Evolutionary conservation across 768 basidiomycete genomes (phyloP).

Genomic region (Mycena latifolia): DNA sequence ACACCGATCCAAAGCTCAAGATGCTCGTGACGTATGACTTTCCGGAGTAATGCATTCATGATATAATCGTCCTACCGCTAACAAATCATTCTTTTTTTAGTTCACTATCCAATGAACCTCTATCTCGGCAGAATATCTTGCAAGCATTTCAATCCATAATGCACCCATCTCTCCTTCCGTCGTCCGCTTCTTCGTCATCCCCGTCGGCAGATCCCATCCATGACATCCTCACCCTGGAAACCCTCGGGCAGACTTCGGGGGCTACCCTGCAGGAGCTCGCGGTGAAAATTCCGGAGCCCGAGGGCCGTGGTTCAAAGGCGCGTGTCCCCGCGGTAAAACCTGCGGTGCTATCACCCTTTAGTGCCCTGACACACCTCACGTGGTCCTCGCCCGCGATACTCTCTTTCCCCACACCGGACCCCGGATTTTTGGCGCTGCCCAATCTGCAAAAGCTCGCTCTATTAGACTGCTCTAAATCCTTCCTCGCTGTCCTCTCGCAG

Average conservation of each 20-base stretch:
- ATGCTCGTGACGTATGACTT: neutral
- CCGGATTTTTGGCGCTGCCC: neutral
- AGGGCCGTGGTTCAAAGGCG: neutral
- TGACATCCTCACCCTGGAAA: neutral
- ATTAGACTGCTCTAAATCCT: neutral
- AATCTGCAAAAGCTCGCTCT: neutral
- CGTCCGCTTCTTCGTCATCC: neutral
- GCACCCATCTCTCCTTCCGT: neutral
- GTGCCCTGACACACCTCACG: neutral
- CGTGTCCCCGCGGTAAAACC: neutral
- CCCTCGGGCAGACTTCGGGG: neutral
- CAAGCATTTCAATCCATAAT: too few relatives aligned
- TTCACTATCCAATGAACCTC: too few relatives aligned
- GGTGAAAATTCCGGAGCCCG: neutral
- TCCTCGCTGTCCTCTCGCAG: neutral
- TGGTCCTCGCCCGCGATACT: neutral
- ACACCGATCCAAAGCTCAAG: neutral
- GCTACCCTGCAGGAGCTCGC: neutral
- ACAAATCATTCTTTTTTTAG: too few relatives aligned
- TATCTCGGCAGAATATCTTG: too few relatives aligned
- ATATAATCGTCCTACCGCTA: too few relatives aligned
- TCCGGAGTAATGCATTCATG: too few relatives aligned
- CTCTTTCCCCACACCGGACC: neutral
- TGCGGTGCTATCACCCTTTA: neutral
- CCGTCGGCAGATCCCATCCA: neutral